Base-by-base conservation (phyloP, 495 filamentous ascomycete species). In the Physcia stellaris region DNA sequence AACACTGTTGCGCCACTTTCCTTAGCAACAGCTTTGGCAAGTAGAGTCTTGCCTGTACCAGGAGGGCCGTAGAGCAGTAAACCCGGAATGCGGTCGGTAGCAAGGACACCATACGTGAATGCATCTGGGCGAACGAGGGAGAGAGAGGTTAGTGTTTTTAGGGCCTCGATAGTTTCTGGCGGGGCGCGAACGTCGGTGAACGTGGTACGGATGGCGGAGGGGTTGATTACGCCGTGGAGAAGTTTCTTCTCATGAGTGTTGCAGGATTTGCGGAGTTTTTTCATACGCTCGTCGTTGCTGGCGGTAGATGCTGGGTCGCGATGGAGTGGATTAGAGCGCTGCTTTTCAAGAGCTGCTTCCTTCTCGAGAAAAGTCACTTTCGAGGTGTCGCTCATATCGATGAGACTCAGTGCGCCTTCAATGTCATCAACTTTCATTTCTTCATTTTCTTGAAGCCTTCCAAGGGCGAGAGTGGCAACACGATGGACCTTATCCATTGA, bases 11-110 rank as follows among this genome's bases (percentile, higher is more conserved):
- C 87, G 17, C 86, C 85, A 46, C 80, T 86, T 53, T 96, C 86
- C 48, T 92, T 93, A 5, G 90, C 90, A 2, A 98, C 86, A 1
- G 90, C 90, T 64, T 92, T 95, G 5, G 88, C 90, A 12, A 98
- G 71, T 0, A 96, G 67, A 1, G 90, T 98, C 52, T 98, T 98
- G 41, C 90, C 90, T 0, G 90, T 98, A 2, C 90, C 90, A 0
- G 90, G 92, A 5, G 90, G 92, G 0, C 90, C 90, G 52, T 98
- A 98, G 2, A 98, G 68, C 0, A 98, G 69, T 19, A 88, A 71
- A 15, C 90, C 90, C 0, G 85, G 80, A 39, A 98, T 92, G 46
- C 83, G 80, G 43, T 95, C 86, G 1, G 77, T 87, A 2, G 87
- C 81, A 24, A 98, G 70, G 4, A 98, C 86, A 58, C 90, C 90